Conservation (phyloP, 371 early-diverging fungal genomes). For the Phascolomyces articulosus region DNA sequence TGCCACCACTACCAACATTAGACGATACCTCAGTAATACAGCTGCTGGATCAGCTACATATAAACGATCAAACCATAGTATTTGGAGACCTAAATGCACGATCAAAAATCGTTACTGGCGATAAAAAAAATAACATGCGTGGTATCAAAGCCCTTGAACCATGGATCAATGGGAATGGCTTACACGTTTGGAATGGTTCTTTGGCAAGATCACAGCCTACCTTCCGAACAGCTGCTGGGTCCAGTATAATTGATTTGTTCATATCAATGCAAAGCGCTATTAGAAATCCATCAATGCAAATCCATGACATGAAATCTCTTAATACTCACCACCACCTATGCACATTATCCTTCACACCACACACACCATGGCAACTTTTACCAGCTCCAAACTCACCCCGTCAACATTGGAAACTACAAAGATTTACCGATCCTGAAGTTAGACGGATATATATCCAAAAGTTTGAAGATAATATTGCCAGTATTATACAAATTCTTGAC, state of each 20-base stretch:
- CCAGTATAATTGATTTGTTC: constrained; percentile 15
- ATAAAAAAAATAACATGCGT: background rate
- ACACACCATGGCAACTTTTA: too few relatives aligned
- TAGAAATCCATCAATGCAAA: too few relatives aligned
- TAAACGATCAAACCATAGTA: constrained; percentile 2
- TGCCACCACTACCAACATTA: background rate
- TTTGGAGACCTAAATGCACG: constrained; percentile 10
- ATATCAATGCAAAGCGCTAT: background rate
- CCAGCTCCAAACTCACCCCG: too few relatives aligned
- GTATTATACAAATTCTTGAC: too few relatives aligned
- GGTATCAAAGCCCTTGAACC: background rate
- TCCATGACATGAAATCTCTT: too few relatives aligned
- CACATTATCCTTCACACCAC: too few relatives aligned
- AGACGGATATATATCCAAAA: too few relatives aligned
- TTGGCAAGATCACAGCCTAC: constrained; percentile 3
- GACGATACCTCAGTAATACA: background rate
- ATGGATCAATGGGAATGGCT: background rate
- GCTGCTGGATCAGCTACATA: background rate
- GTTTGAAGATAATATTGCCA: too few relatives aligned
- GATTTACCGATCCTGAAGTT: too few relatives aligned
- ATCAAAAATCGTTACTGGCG: background rate
- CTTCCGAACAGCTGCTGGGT: background rate
- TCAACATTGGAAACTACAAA: too few relatives aligned
- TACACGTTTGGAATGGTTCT: constrained; percentile 7
- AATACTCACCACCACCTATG: too few relatives aligned